phyloP scores from a whole-genome alignment of 768 basidiomycete genomes.

The Amanita fuliginea region DNA sequence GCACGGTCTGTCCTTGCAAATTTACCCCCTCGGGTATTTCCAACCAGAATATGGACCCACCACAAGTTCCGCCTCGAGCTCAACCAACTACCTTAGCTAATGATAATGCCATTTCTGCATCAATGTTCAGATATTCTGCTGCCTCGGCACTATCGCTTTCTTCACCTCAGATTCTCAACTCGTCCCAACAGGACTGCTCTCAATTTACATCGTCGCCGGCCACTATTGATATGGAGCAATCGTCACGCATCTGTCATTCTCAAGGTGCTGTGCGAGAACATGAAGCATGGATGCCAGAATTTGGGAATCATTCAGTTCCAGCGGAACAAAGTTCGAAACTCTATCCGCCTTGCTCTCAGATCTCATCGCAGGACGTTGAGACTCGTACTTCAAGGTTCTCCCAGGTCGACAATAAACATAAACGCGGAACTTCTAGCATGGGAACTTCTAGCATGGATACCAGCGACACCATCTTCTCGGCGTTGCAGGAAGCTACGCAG shows the following conservation, averaged over 20 bases:
- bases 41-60: slow-evolving; percentile 2
- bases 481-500: slow-evolving; percentile 31
- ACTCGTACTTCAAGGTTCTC: neutral
- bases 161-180: neutral
- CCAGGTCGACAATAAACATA: neutral
- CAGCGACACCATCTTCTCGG: slow-evolving; percentile 19
- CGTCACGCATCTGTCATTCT: neutral
- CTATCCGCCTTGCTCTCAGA: neutral
- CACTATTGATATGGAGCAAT: neutral
- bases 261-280: neutral
- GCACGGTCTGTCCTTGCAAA: slow-evolving; percentile 67
- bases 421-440: neutral
- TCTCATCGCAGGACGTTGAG: slow-evolving; percentile 1
- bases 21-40: slow-evolving; percentile 24
- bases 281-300: neutral
- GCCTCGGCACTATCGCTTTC: neutral
- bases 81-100: neutral
- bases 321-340: neutral
- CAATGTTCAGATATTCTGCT: neutral
- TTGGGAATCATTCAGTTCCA: neutral
- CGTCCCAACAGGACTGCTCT: neutral
- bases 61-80: neutral
- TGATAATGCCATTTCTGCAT: neutral
- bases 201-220: slow-evolving; percentile 3
- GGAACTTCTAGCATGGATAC: neutral